Percentiles rank a stretch among this genome's conserved stretches.
Conservation (phyloP, 148 eudicot genomes). For the Cornus suecica region DNA sequence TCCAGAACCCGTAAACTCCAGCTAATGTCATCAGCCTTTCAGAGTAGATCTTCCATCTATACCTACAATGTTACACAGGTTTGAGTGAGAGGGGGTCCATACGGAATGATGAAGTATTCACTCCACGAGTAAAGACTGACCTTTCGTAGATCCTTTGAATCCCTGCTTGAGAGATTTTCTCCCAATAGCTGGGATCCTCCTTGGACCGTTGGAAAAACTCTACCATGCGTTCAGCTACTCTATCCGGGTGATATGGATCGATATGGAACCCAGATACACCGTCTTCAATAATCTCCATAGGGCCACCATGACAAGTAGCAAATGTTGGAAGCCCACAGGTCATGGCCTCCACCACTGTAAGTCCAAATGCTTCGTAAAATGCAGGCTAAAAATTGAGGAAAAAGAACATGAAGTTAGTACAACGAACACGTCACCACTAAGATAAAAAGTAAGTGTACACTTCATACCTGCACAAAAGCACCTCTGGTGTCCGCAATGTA, state of each 20-base stretch:
- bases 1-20: constrained; percentile 99
- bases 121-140: constrained; percentile 35
- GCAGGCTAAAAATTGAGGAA: constrained; percentile 62
- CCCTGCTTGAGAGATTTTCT: constrained; percentile 54
- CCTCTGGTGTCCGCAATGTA: constrained; percentile 91
- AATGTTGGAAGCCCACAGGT: constrained; percentile 94
- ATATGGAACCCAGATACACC: constrained; percentile 89
- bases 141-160: constrained; percentile 74
- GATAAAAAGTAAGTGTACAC: not conserved
- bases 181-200: constrained; percentile 68
- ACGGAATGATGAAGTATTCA: not conserved
- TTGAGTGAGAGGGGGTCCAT: not conserved
- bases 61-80: constrained; percentile 38
- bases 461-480: constrained; percentile 81
- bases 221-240: constrained; percentile 47
- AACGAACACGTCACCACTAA: not conserved
- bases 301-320: constrained; percentile 98
- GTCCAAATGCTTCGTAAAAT: constrained; percentile 96
- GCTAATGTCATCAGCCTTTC: constrained; percentile 94
- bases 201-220: constrained; percentile 59
- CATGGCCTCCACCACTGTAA: constrained; percentile 98
- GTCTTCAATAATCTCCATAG: constrained; percentile 85
- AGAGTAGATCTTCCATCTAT: constrained; percentile 94
- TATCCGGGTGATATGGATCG: constrained; percentile 94
- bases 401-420: not conserved